Conservation (phyloP, 176 grass and related monocot species). For the Oryza meridionalis region DNA sequence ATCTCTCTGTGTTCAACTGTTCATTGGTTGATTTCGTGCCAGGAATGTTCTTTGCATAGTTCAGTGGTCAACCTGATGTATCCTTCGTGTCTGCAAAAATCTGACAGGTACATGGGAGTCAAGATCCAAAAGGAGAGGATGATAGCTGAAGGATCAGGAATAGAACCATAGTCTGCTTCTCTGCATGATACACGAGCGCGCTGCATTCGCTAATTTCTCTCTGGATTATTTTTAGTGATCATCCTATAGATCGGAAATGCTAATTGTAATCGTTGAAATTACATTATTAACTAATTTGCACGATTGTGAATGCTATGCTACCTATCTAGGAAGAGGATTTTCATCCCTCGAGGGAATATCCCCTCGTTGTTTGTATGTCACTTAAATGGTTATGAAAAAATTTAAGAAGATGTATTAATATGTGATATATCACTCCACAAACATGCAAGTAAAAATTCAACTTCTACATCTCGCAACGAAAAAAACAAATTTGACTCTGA, state of each 20-base stretch:
- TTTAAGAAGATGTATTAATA: no score
- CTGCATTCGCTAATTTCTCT: background rate
- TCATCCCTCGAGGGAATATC: no score
- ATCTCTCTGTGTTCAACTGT: background rate
- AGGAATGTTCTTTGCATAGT: background rate
- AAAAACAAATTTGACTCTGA: no score
- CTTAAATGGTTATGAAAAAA: no score
- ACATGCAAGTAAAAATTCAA: no score
- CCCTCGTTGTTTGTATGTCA: no score
- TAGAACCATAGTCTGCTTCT: background rate
- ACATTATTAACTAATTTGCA: constrained; percentile 1
- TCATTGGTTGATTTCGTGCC: background rate
- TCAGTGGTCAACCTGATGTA: background rate
- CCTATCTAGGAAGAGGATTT: no score
- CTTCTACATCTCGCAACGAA: no score
- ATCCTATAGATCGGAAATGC: background rate
- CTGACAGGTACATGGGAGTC: constrained; percentile 79
- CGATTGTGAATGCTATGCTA: background rate
- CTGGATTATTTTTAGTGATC: constrained; percentile 36
- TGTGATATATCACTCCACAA: no score
- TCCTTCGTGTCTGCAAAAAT: background rate
- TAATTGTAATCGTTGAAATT: constrained; percentile 29
- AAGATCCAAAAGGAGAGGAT: constrained; percentile 73
- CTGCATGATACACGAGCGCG: background rate
- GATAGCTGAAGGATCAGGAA: constrained; percentile 26